These are phyloP conservation scores for Arthrinium phaeospermum DNA, from an alignment of 2,329 filamentous ascomycete genomes.

Conservation along the genomic window DNA sequence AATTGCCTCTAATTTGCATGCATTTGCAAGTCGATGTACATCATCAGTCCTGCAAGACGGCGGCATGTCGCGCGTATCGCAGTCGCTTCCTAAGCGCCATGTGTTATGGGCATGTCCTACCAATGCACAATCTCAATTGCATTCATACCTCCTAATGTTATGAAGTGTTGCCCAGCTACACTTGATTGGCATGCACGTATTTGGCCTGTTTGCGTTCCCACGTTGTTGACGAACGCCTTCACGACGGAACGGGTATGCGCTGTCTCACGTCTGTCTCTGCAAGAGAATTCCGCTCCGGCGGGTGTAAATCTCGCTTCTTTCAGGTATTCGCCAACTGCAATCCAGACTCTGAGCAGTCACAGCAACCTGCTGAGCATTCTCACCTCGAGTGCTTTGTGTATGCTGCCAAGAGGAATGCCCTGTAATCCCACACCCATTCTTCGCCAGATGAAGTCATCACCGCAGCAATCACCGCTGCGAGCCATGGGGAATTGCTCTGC, in stretches of 20 bases:
- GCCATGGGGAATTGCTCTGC: neutral
- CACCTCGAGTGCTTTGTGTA: neutral
- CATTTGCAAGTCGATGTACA: neutral
- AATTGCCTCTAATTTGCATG: neutral
- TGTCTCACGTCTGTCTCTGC: conserved; percentile 7
- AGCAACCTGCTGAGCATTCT: neutral
- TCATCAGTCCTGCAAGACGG: neutral
- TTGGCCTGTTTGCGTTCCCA: neutral
- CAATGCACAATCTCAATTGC: neutral
- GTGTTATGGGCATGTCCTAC: neutral
- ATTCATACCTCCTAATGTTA: neutral
- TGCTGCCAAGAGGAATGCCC: conserved; percentile 35
- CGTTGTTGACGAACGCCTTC: neutral
- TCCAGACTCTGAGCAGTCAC: neutral
- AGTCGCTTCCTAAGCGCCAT: neutral
- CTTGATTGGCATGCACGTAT: neutral
- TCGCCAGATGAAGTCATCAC: conserved; percentile 19
- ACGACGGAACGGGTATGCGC: conserved; percentile 10
- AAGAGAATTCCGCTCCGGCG: neutral
- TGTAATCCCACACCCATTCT: conserved; percentile 37
- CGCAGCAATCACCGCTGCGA: conserved; percentile 6
- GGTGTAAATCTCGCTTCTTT: neutral
- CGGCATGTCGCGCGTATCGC: neutral
- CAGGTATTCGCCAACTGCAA: neutral
- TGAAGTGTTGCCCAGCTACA: neutral